Conservation (phyloP, 2,329 filamentous ascomycete genomes). For the Eurotiales sp. region DNA sequence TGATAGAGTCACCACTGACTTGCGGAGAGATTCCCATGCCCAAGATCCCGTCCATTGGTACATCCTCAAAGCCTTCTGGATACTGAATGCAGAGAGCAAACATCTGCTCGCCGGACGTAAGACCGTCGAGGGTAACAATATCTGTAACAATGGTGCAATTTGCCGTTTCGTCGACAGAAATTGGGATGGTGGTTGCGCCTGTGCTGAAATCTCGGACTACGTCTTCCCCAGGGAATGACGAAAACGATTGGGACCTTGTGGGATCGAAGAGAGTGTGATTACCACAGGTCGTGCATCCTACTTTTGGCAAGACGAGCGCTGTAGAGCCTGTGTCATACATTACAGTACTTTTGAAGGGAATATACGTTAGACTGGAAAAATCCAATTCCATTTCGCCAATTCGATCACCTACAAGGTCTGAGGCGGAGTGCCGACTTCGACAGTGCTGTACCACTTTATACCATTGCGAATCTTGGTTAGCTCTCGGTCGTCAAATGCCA, state of each 20-base stretch:
- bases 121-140: not conserved
- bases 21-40: not conserved
- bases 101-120: not conserved
- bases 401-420: not conserved
- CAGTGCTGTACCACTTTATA: not conserved
- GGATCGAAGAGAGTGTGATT: not conserved
- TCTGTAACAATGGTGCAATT: constrained; percentile 1
- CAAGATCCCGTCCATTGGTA: constrained; percentile 1
- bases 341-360: not conserved
- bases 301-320: not conserved
- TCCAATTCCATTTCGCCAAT: not conserved
- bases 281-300: not conserved
- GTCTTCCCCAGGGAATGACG: not conserved
- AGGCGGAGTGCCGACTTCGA: not conserved
- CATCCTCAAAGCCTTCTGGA: not conserved
- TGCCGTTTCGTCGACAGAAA: not conserved
- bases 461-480: too few species aligned
- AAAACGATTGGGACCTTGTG: not conserved
- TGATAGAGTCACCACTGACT: not conserved
- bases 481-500: too few species aligned
- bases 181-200: not conserved
- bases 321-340: not conserved
- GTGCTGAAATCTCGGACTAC: not conserved
- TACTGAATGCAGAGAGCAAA: constrained; percentile 1
- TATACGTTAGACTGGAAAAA: not conserved